Evolutionary conservation across 345 rosid genomes (phyloP), one percentile per base, ranked within the genome.

Genomic region (Boechera stricta): DNA sequence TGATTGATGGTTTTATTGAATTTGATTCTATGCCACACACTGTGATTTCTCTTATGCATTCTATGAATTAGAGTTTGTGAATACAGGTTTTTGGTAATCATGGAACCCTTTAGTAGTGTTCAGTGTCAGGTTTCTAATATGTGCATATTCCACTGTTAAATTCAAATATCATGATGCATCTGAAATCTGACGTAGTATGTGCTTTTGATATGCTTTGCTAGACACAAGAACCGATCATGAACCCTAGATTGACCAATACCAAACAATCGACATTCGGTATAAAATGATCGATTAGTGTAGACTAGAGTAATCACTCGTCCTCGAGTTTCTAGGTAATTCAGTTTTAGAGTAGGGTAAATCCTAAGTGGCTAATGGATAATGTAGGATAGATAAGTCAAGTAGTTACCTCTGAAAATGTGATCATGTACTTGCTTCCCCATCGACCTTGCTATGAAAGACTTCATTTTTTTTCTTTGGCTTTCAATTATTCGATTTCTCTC

Each of bases 171-270:
- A 63, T 63, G 36, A 42, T 74, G 64, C 48, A 53, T 64, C 56
- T 54, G 64, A 49, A 33, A 16, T 67, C 47, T 42, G 41, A 64
- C 55, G 59, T 67, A 48, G 56, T 67, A 36, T 74, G 51, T 66
- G 72, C 11, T 28, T 10, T 65, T 63, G 54, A 48, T 71, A 24
- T 60, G 47, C 18, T 44, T 36, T 38, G 65, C 6, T 39, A 29
- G 39, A 28, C 10, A 28, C 63, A 41, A 33, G 45, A 6, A 32
- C 24, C 29, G 33, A 58, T 47, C 57, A 58, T 58, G 42, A 32
- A 12, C 35, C 44, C 2, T 57, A 57, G 55, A 32, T 56, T 57
- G n/a, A 56, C 35, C 49, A 12, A 35, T 10, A 13, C 32, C 31
- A 16, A 35, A 11, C 21, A 11, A 10, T 67, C 18, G 3, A 2